Percentiles rank a stretch among this genome's conserved stretches.
These are phyloP conservation scores for Naematelia aurantialba DNA, from an alignment of 768 basidiomycete species.

Conservation along the genomic window DNA sequence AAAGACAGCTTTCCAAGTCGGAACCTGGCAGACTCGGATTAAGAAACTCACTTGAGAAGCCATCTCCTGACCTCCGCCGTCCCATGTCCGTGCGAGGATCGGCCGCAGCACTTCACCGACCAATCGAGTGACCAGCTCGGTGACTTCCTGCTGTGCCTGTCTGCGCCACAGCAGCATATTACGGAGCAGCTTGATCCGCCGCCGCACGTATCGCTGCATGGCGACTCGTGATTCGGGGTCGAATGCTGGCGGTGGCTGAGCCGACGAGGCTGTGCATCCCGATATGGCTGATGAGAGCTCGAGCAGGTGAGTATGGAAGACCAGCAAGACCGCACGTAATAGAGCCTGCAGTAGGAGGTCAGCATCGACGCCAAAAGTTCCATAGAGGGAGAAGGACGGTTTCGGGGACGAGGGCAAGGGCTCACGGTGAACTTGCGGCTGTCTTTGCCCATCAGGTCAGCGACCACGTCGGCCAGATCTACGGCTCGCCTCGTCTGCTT, in stretches of 20 bases:
- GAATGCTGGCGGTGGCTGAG: conserved; percentile 56
- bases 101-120: conserved; percentile 62
- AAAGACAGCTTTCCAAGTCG: too few relatives aligned
- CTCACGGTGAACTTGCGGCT: conserved; percentile 53
- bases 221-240: conserved; percentile 72
- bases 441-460: conserved; percentile 65
- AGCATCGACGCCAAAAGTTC: background rate
- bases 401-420: background rate
- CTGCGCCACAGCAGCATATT: conserved; percentile 76
- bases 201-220: conserved; percentile 64
- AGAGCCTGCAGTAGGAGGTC: conserved; percentile 52
- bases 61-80: conserved; percentile 72
- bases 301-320: conserved; percentile 57
- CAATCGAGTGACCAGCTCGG: conserved; percentile 58
- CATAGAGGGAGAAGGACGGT: background rate
- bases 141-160: conserved; percentile 62
- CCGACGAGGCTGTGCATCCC: conserved; percentile 13
- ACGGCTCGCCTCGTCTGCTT: conserved; percentile 61
- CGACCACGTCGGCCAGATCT: conserved; percentile 75
- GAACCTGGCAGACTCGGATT: too few relatives aligned
- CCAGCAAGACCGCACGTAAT: conserved; percentile 56
- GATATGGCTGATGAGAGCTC: conserved; percentile 47
- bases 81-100: conserved; percentile 75
- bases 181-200: conserved; percentile 66
- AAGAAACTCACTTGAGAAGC: conserved; percentile 57